These are phyloP conservation scores for Candida anglica DNA, from an alignment of 805 yeast species.

Conservation along the genomic window DNA sequence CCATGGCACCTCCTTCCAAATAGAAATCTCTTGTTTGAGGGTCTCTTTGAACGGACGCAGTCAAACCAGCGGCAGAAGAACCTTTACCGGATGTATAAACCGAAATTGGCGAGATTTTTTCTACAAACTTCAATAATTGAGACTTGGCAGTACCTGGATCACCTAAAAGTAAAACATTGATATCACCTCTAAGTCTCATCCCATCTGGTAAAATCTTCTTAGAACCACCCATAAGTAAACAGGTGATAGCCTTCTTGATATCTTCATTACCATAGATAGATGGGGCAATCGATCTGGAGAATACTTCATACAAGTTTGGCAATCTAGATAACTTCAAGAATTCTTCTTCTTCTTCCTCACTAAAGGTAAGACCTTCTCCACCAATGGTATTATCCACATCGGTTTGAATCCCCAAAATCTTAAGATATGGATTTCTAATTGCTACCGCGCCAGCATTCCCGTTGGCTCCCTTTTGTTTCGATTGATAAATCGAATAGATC, in stretches of 20 bases:
- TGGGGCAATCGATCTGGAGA: constrained; percentile 89
- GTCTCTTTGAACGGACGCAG: constrained; percentile 96
- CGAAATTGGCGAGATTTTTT: constrained; percentile 89
- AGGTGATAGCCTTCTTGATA: constrained; percentile 89
- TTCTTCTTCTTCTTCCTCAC: constrained; percentile 93
- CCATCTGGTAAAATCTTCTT: constrained; percentile 92
- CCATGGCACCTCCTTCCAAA: constrained; percentile 99
- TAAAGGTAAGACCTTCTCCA: constrained; percentile 55
- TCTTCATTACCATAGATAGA: constrained; percentile 93
- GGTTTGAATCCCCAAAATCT: constrained; percentile 80
- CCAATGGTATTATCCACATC: constrained; percentile 70
- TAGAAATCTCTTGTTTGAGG: constrained; percentile 84
- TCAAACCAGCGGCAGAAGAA: constrained; percentile 98
- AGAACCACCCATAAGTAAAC: constrained; percentile 91
- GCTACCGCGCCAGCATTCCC: constrained; percentile 61
- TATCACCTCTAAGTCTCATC: constrained; percentile 94
- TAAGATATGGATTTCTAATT: constrained; percentile 86
- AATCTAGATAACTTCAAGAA: constrained; percentile 74
- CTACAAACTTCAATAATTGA: constrained; percentile 90
- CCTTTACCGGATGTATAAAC: constrained; percentile 99
- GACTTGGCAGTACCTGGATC: constrained; percentile 99
- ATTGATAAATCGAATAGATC: constrained; percentile 84
- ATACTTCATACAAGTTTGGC: constrained; percentile 82
- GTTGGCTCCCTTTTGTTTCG: constrained; percentile 50
- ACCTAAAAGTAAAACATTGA: constrained; percentile 87